Evolutionary conservation across 139 green algal genomes (phyloP).

Genomic region (Chlorella sp.): DNA sequence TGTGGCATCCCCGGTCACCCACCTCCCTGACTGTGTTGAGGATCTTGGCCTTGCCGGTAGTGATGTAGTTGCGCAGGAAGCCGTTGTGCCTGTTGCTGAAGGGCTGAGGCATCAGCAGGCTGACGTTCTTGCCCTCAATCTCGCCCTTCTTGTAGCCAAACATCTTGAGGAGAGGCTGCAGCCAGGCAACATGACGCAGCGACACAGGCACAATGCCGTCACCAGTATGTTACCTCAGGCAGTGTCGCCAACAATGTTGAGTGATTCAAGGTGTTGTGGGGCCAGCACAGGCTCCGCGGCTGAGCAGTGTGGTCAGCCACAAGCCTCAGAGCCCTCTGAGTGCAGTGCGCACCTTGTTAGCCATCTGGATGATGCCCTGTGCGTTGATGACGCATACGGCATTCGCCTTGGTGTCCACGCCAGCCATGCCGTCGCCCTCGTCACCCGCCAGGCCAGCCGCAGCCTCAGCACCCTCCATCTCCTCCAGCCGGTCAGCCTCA

Average conservation of each 20-base stretch:
- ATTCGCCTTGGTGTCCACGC: slow-evolving; percentile 3
- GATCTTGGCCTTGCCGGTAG: slow-evolving; percentile 31
- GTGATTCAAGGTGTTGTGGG: too few relatives aligned
- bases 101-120: slow-evolving; percentile 47
- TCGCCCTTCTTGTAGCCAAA: slow-evolving; percentile 47
- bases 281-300: too few relatives aligned
- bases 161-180: slow-evolving; percentile 24
- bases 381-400: slow-evolving; percentile 27
- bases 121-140: slow-evolving; percentile 54
- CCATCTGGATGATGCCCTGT: slow-evolving; percentile 24
- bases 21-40: slow-evolving; percentile 20
- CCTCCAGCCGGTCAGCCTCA: slow-evolving; percentile 33
- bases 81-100: slow-evolving; percentile 43
- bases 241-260: too few relatives aligned
- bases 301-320: too few relatives aligned
- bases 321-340: too few relatives aligned
- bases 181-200: too few relatives aligned
- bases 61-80: slow-evolving; percentile 49
- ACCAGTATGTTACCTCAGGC: too few relatives aligned
- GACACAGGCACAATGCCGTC: too few relatives aligned
- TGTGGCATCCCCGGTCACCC: neutral
- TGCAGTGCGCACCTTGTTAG: too few relatives aligned
- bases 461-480: slow-evolving; percentile 15
- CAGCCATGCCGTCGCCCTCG: neutral
- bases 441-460: slow-evolving; percentile 10